Evolutionary conservation across 129 eudicot species (phyloP).

Genomic region (Lactuca sativa): DNA sequence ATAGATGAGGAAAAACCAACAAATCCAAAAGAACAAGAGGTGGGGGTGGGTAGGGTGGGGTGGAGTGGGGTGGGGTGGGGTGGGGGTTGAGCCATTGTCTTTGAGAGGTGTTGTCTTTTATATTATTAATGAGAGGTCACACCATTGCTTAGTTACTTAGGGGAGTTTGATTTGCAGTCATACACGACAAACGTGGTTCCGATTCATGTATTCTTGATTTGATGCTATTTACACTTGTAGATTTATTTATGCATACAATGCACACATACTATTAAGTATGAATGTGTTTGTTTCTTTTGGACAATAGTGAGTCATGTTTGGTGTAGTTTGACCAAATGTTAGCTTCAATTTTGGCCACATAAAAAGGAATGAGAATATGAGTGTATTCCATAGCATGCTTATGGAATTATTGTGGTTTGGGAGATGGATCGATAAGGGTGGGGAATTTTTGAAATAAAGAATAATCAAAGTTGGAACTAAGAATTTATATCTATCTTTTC

Average conservation of each 20-base stretch:
- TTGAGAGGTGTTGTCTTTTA: slow-evolving; percentile 17
- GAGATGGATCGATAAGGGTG: slow-evolving; percentile 16
- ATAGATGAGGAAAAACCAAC: slow-evolving; percentile 21
- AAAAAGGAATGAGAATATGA: slow-evolving; percentile 33
- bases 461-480: background rate
- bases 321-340: slow-evolving; percentile 22
- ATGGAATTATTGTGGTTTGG: slow-evolving; percentile 12
- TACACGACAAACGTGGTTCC: slow-evolving; percentile 15
- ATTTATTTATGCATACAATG: slow-evolving; percentile 11
- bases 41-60: background rate
- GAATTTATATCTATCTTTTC: background rate
- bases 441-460: slow-evolving; percentile 5
- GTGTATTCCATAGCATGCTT: slow-evolving; percentile 11
- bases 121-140: slow-evolving; percentile 15
- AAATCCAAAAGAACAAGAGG: slow-evolving; percentile 12
- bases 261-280: slow-evolving; percentile 3
- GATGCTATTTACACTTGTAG: slow-evolving; percentile 6
- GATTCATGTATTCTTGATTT: slow-evolving; percentile 8
- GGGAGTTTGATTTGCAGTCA: slow-evolving; percentile 19
- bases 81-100: slow-evolving; percentile 7
- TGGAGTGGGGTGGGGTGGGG: background rate
- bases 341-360: slow-evolving; percentile 17
- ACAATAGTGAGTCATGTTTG: slow-evolving; percentile 25
- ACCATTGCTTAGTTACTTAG: slow-evolving; percentile 17
- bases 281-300: slow-evolving; percentile 8